Evolutionary conservation across 2,329 filamentous ascomycete genomes (phyloP), one percentile per base, ranked within the genome.

Genomic region (Teratosphaeria gauchensis): DNA sequence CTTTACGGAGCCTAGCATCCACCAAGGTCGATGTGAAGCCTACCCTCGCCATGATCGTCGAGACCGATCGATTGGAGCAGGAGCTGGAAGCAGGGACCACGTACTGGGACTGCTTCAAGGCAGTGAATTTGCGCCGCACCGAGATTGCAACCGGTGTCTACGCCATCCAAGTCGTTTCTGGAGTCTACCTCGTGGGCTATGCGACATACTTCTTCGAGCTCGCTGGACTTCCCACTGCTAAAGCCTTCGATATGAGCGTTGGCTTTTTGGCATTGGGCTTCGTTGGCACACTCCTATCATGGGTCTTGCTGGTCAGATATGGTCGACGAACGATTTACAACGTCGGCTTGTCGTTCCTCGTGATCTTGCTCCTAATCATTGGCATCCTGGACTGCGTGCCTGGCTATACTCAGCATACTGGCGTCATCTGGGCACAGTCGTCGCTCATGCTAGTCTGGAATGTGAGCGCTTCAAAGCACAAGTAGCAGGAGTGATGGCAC

Each of bases 121-220:
- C 70, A 24, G 68, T 73, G 32, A 76, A 79, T 58, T 63, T 72
- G 4, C 64, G 76, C 2, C 72, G 77, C 3, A 79, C 77, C 0
- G 71, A 73, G 32, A 77, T 79, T 46, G 74, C 75, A 0, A 65
- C 75, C 42, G 73, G 73, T 7, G 76, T 76, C 19, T 79, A 76
- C 61, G 68, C 71, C 31, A 75, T 74, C 54, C 75, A 78, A 58
- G 72, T 76, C 57, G 62, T 77, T 4, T 73, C 71, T n/a, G 76
- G 75, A 1, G 72, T 75, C 51, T 74, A 70, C 56, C 64, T 78
- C 56, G 73, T 77, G 6, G 75, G 74, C 32, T 78, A 76, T 63
- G 58, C 72, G 4, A 77, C 74, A 3, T 80, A 79, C 65, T 80
- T 80, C 70, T 78, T 80, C 68, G 66, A 77, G 54, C 73, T 73